Evolutionary conservation across 2,329 filamentous ascomycete genomes (phyloP).

Genomic region (Stagonosporopsis cucurbitacearum): DNA sequence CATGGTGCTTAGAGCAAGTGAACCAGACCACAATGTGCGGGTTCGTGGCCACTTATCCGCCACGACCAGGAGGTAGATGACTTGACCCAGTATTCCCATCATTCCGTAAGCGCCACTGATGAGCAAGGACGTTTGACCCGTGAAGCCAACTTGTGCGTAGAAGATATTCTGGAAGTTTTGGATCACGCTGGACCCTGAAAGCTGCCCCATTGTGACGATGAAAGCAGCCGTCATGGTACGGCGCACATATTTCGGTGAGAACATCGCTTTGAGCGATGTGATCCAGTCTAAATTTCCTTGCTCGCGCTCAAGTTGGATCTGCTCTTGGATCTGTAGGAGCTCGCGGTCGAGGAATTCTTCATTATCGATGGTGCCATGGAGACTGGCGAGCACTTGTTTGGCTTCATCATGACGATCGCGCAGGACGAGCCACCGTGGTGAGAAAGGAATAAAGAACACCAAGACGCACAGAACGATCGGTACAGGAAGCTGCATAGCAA

Average conservation of each 20-base stretch:
- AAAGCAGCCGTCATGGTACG: constrained; percentile 6
- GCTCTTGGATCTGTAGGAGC: not conserved
- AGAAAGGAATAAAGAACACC: too few species aligned
- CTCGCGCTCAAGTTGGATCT: not conserved
- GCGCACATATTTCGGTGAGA: constrained; percentile 4
- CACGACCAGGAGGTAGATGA: not conserved
- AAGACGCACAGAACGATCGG: too few species aligned
- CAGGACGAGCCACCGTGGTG: too few species aligned
- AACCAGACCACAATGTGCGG: not conserved
- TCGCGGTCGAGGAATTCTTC: not conserved
- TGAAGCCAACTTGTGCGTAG: not conserved
- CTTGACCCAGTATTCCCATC: not conserved
- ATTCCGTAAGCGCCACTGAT: constrained; percentile 3
- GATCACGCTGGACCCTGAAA: constrained; percentile 2
- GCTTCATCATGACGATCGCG: too few species aligned
- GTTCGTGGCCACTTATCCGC: not conserved
- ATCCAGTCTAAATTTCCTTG: not conserved
- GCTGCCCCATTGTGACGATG: constrained; percentile 7
- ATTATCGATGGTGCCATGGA: not conserved
- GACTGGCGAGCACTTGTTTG: too few species aligned
- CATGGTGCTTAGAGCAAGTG: not conserved
- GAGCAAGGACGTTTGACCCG: not conserved
- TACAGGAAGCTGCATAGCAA: not conserved
- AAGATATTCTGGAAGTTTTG: constrained; percentile 10
- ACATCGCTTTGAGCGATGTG: not conserved